Percentiles rank a stretch among this genome's conserved stretches.
phyloP scores from a whole-genome alignment of 164 flowering plant species.

The Magnolia officinalis region DNA sequence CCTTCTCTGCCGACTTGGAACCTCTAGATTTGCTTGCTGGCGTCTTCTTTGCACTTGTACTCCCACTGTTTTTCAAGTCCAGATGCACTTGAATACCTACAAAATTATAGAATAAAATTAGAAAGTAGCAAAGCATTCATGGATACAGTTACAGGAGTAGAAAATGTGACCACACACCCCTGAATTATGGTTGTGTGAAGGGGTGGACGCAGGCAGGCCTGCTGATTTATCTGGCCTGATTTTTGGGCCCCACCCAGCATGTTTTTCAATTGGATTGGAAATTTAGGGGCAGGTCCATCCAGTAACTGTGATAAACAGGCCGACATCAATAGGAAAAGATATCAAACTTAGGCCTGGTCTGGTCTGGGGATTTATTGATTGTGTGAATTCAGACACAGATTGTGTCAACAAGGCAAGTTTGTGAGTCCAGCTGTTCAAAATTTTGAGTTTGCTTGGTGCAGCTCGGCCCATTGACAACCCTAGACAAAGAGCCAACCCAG shows the following conservation, averaged over 20 bases:
- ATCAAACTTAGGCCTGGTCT: background rate
- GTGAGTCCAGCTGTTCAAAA: background rate
- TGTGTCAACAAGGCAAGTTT: background rate
- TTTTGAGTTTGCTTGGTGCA: background rate
- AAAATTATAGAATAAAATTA: background rate
- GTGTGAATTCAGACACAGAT: background rate
- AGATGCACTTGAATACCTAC: slow-evolving; percentile 70
- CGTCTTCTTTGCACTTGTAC: slow-evolving; percentile 45
- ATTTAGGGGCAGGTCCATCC: background rate
- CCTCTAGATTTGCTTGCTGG: slow-evolving; percentile 53
- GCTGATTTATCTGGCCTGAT: background rate
- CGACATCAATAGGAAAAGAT: background rate
- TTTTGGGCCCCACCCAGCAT: background rate
- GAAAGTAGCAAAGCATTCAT: background rate
- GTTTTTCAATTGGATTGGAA: background rate
- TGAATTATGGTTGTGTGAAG: background rate
- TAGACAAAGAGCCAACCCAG: background rate
- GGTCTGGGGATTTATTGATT: background rate
- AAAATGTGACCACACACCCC: background rate
- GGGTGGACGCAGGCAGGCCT: background rate
- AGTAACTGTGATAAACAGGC: background rate
- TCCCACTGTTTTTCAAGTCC: slow-evolving; percentile 59
- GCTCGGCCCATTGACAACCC: background rate
- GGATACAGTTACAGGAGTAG: background rate
- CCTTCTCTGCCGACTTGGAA: slow-evolving; percentile 36